A percentile compares a stretch with the other conserved stretches of the same genome.
These are phyloP conservation scores for Stereum hirsutum DNA, from an alignment of 1,284 basidiomycete genomes.

Conservation along the genomic window DNA sequence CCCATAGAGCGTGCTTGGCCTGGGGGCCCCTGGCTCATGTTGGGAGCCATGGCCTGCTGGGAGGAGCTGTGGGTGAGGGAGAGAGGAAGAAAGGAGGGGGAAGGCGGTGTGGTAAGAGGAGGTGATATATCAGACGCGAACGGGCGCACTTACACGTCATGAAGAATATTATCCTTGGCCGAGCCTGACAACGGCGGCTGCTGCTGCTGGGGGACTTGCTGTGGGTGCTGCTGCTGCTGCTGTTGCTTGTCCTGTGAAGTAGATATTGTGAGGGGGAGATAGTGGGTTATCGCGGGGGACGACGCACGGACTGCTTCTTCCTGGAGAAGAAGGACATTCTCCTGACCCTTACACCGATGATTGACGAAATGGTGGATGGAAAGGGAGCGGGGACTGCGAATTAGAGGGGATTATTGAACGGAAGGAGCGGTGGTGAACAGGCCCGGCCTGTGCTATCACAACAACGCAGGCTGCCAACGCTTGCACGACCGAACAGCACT, in stretches of 20 bases:
- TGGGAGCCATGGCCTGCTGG: constrained; percentile 7
- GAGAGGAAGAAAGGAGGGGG: constrained; percentile 12
- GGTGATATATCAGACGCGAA: constrained; percentile 13
- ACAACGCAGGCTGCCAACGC: background rate
- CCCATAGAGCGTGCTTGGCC: constrained; percentile 1
- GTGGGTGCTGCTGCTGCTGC: constrained; percentile 9
- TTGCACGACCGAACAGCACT: background rate
- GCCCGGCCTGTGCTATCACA: background rate
- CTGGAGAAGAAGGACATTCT: constrained; percentile 87
- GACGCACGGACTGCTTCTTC: constrained; percentile 52
- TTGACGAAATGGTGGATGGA: constrained; percentile 42
- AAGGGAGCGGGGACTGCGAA: constrained; percentile 2
- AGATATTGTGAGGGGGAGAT: constrained; percentile 35
- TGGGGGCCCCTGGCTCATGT: constrained; percentile 3
- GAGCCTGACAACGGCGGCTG: constrained; percentile 9
- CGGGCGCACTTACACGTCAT: constrained; percentile 22
- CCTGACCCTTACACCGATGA: constrained; percentile 44
- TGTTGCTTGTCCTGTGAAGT: constrained; percentile 6
- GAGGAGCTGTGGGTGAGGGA: constrained; percentile 8
- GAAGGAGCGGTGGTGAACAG: background rate
- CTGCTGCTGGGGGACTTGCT: constrained; percentile 2
- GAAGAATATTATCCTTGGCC: constrained; percentile 9
- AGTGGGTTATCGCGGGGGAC: constrained; percentile 46
- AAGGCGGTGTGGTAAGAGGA: constrained; percentile 19
- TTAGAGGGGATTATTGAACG: constrained; percentile 4